Evolutionary conservation across 1,284 basidiomycete species (phyloP), one percentile per base, ranked within the genome.

Genomic region (Sanghuangporus sanghuang): DNA sequence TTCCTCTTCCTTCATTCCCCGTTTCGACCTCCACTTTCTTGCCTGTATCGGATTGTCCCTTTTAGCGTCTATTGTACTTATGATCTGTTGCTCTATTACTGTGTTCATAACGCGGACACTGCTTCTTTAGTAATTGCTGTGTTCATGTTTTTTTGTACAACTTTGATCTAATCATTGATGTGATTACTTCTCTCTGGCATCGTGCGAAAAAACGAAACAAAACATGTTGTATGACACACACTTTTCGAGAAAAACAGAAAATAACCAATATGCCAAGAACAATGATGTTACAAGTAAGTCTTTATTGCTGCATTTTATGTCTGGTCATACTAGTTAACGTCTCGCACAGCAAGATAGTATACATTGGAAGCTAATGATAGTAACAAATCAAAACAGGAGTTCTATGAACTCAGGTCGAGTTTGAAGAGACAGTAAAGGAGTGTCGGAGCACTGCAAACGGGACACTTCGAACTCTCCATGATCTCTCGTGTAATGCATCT

Each of bases 401-500:
- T 11, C 16, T 54, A 61, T 16, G 59, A 54, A 35, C n/a, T 11
- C 42, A 65, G 40, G 61, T 79, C 73, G 16, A 81, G 69, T 48
- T 72, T 69, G 69, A 80, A 78, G 35, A 84, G 72, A 67, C 82
- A 83, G 67, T 85, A 84, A 21, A 83, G 67, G 54, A 84, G 64
- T 3, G 77, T 81, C 1, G 81, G 79, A 12, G 75, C 76, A 64
- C 73, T 70, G 67, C 82, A 84, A 0, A 78, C 74, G 0, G 82
- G 82, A 64, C 83, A 84, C 7, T 75, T 73, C 5, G 79, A 75
- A 9, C 73, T 77, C 55, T 76, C 72, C 16, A 82, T 74, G 2
- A 83, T 71, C 6, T 75, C 76, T 35, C 77, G 73, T 0, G 78
- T 78, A 61, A 85, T 84, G 59, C 83, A 84, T 60, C 82, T 84